phyloP scores from a whole-genome alignment of 2,329 filamentous ascomycete species.

The Nigrospora osmanthi region DNA sequence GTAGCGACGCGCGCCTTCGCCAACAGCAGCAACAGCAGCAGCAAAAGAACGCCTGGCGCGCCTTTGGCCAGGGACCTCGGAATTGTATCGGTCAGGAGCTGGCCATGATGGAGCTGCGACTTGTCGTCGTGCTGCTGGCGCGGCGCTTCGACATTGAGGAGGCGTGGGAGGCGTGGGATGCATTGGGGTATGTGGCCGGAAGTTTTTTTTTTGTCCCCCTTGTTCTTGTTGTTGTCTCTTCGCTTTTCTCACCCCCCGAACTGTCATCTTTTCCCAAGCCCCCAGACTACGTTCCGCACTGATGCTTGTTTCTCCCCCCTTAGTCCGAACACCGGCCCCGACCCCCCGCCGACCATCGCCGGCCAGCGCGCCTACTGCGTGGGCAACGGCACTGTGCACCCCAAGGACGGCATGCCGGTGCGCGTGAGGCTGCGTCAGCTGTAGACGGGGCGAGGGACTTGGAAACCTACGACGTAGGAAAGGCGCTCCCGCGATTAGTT shows the following conservation, averaged over 20 bases:
- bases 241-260: neutral
- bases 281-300: too few relatives aligned
- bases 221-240: neutral
- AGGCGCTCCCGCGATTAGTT: too few relatives aligned
- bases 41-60: conserved; percentile 35
- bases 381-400: conserved; percentile 18
- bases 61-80: conserved; percentile 44
- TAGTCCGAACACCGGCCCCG: neutral
- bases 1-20: conserved; percentile 13
- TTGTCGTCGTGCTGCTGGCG: conserved; percentile 38
- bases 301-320: too few relatives aligned
- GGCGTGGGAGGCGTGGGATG: conserved; percentile 30
- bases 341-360: conserved; percentile 11
- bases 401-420: conserved; percentile 30
- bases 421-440: conserved; percentile 15
- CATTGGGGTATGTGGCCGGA: conserved; percentile 11
- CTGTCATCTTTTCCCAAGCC: too few relatives aligned
- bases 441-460: too few relatives aligned
- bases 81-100: conserved; percentile 51
- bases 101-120: conserved; percentile 42
- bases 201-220: neutral
- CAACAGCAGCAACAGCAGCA: conserved; percentile 16
- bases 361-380: conserved; percentile 22
- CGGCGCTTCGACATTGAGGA: conserved; percentile 42
- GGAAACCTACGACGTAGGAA: too few relatives aligned